These are phyloP conservation scores for Septoria linicola DNA, from an alignment of 2,329 filamentous ascomycete genomes.

Conservation along the genomic window DNA sequence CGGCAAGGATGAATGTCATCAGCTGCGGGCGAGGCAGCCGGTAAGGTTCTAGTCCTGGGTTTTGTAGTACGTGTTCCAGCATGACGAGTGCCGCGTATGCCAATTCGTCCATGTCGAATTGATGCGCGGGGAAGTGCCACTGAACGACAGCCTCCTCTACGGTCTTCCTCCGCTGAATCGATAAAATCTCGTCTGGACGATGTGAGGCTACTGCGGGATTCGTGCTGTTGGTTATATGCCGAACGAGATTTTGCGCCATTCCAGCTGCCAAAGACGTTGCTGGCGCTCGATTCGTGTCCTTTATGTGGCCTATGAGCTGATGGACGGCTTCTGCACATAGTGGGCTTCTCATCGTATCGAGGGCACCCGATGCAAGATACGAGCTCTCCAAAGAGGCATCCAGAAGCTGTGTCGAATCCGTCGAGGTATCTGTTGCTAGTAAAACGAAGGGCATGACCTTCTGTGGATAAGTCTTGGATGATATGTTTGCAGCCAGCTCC, in stretches of 20 bases:
- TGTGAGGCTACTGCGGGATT: constrained; percentile 27
- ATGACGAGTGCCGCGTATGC: constrained; percentile 82
- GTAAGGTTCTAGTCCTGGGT: constrained; percentile 75
- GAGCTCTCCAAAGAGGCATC: constrained; percentile 32
- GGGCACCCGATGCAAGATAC: constrained; percentile 81
- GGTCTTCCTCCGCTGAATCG: constrained; percentile 55
- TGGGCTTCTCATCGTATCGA: constrained; percentile 81
- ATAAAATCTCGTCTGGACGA: constrained; percentile 63
- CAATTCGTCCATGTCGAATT: constrained; percentile 86
- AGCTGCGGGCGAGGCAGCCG: constrained; percentile 55
- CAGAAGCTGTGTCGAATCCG: constrained; percentile 12
- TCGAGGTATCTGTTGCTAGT: constrained; percentile 12
- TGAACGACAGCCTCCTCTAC: constrained; percentile 69
- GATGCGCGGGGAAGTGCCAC: constrained; percentile 89
- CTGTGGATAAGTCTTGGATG: constrained; percentile 30
- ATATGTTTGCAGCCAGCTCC: constrained; percentile 27
- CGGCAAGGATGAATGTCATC: constrained; percentile 80
- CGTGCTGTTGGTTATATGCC: constrained; percentile 28
- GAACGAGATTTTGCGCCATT: constrained; percentile 36
- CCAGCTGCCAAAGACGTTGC: constrained; percentile 31
- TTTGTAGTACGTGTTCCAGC: constrained; percentile 80
- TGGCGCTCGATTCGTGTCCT: constrained; percentile 31
- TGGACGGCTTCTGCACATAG: constrained; percentile 60
- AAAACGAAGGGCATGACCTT: constrained; percentile 36
- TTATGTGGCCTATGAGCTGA: constrained; percentile 35